Percentiles rank a stretch among this genome's conserved stretches.
phyloP scores from a whole-genome alignment of 345 rosid genomes.

The Moringa oleifera region DNA sequence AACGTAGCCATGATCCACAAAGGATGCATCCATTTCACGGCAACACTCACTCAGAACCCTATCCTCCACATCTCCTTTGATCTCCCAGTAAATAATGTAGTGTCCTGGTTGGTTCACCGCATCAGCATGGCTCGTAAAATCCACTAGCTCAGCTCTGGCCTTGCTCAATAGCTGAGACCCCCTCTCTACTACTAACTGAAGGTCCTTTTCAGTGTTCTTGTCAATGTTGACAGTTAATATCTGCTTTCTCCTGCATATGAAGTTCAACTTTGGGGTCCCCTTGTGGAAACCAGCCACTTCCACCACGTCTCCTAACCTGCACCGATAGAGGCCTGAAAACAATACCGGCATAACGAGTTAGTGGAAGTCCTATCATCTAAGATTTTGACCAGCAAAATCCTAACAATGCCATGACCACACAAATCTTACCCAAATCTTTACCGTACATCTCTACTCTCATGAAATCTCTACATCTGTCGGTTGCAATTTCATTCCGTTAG shows the following conservation, averaged over 20 bases:
- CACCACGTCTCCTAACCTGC: constrained; percentile 80
- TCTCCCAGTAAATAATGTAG: constrained; percentile 90
- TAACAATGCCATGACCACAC: too few species aligned
- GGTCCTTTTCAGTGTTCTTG: constrained; percentile 94
- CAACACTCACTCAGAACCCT: constrained; percentile 63
- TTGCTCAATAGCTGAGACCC: constrained; percentile 48
- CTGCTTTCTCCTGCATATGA: constrained; percentile 82
- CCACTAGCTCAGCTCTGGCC: constrained; percentile 59
- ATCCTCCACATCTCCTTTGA: constrained; percentile 72
- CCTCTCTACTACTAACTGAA: constrained; percentile 72
- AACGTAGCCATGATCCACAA: constrained; percentile 77
- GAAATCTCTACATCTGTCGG: too few species aligned
- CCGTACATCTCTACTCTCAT: too few species aligned
- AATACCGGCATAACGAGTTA: too few species aligned
- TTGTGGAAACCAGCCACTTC: constrained; percentile 80
- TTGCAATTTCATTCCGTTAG: too few species aligned
- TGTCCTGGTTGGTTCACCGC: constrained; percentile 56
- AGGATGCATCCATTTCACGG: constrained; percentile 67
- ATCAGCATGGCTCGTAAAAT: constrained; percentile 86
- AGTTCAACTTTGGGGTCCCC: constrained; percentile 77
- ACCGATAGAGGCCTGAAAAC: constrained; percentile 67
- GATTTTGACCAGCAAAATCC: too few species aligned
- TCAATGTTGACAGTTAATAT: constrained; percentile 77
- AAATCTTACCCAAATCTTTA: too few species aligned
- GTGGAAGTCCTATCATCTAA: too few species aligned